phyloP scores from a whole-genome alignment of 2,329 filamentous ascomycete genomes.

The Aspergillus cejpii region DNA sequence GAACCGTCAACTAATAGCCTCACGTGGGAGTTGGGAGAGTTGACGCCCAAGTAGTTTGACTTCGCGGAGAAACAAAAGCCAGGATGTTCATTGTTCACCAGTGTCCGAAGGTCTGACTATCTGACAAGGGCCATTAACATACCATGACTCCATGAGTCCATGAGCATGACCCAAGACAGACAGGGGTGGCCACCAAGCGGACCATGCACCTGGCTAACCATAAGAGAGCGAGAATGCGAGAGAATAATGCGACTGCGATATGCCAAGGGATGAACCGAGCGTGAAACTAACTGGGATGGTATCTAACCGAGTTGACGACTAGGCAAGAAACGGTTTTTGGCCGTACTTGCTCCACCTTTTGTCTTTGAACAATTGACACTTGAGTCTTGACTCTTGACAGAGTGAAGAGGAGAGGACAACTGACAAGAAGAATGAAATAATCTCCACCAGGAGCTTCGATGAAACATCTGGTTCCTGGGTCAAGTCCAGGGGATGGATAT shows the following conservation, averaged over 20 bases:
- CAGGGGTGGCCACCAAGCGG: slow-evolving; percentile 18
- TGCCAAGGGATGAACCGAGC: slow-evolving; percentile 14
- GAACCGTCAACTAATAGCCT: not conserved
- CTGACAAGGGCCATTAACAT: not conserved
- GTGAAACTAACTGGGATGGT: slow-evolving; percentile 13
- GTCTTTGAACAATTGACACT: no score
- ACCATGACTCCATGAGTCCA: no score
- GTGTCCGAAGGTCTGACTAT: not conserved
- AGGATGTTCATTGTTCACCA: not conserved
- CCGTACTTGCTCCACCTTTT: no score
- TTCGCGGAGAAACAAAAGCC: not conserved
- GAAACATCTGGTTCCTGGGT: not conserved
- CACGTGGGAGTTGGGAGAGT: no score
- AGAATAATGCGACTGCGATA: no score
- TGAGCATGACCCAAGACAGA: no score
- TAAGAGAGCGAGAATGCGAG: no score
- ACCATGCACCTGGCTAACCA: slow-evolving; percentile 15
- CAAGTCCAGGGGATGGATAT: not conserved
- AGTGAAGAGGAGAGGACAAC: no score
- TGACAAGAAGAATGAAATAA: not conserved
- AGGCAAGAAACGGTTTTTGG: no score
- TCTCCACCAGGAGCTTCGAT: not conserved
- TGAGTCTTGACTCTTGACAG: no score
- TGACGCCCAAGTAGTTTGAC: not conserved
- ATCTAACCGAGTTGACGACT: no score